Evolutionary conservation across 805 yeast species (phyloP).

Genomic region (Pichia thaimueangensis): DNA sequence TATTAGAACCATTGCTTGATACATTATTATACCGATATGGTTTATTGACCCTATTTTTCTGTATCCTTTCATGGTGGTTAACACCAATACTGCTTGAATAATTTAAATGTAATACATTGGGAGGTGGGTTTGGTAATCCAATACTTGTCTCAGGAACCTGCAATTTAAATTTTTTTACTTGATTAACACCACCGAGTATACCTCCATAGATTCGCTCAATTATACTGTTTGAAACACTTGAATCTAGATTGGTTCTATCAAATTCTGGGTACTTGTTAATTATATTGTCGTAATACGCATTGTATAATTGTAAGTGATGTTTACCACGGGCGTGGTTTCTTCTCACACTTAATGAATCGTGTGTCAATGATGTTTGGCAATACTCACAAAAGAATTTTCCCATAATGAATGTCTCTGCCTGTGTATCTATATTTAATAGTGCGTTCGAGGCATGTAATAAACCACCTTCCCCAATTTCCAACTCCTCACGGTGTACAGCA

Average conservation of each 20-base stretch:
- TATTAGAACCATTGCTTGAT: too few species aligned
- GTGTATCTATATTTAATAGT: neutral
- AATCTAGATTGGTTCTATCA: neutral
- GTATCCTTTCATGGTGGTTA: too few species aligned
- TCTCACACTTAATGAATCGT: conserved; percentile 81
- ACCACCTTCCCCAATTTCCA: too few species aligned
- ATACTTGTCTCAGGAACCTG: conserved; percentile 12
- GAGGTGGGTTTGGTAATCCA: conserved; percentile 34
- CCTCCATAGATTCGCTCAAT: conserved; percentile 27
- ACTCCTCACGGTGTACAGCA: too few species aligned
- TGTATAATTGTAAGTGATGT: conserved; percentile 64
- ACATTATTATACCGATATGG: neutral
- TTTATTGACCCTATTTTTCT: neutral
- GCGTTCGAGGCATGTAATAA: conserved; percentile 2
- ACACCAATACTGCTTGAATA: neutral
- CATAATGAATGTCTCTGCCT: conserved; percentile 32
- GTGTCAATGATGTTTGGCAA: conserved; percentile 81
- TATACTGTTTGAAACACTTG: neutral
- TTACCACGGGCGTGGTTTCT: conserved; percentile 73
- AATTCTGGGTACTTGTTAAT: conserved; percentile 14
- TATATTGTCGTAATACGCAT: conserved; percentile 62
- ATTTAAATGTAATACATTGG: conserved; percentile 17
- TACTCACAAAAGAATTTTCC: conserved; percentile 78
- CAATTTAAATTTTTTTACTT: neutral
- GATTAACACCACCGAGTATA: conserved; percentile 28